Evolutionary conservation across 805 yeast genomes (phyloP).

Genomic region (Saturnispora sanitii): DNA sequence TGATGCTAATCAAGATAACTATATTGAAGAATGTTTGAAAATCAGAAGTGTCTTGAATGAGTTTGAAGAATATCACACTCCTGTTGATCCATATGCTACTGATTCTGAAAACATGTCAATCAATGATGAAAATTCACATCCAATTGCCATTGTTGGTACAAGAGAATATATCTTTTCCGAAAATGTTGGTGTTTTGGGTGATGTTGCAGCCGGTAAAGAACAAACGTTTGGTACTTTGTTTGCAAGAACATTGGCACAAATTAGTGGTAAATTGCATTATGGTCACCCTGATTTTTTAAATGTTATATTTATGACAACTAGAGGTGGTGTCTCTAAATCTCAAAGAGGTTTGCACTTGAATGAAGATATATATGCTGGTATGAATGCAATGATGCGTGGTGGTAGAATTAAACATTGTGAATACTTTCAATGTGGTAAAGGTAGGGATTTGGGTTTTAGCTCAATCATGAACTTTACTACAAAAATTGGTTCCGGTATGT

Average conservation of each 20-base stretch:
- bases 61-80: slow-evolving; percentile 61
- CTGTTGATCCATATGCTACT: slow-evolving; percentile 49
- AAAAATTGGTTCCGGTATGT: slow-evolving; percentile 98
- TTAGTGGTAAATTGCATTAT: slow-evolving; percentile 90
- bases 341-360: slow-evolving; percentile 88
- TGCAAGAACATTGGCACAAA: slow-evolving; percentile 86
- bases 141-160: slow-evolving; percentile 91
- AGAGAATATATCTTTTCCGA: slow-evolving; percentile 92
- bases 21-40: slow-evolving; percentile 87
- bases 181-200: slow-evolving; percentile 85
- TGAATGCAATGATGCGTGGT: slow-evolving; percentile 80
- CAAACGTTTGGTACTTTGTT: slow-evolving; percentile 94
- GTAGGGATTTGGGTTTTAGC: slow-evolving; percentile 89
- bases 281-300: slow-evolving; percentile 96
- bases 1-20: slow-evolving; percentile 95
- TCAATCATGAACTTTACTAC: slow-evolving; percentile 89
- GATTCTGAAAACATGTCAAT: slow-evolving; percentile 46
- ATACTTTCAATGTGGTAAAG: slow-evolving; percentile 94
- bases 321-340: slow-evolving; percentile 94
- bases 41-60: slow-evolving; percentile 81
- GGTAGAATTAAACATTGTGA: slow-evolving; percentile 94
- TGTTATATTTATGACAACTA: slow-evolving; percentile 82
- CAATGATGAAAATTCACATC: slow-evolving; percentile 32
- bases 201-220: slow-evolving; percentile 95
- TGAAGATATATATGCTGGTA: slow-evolving; percentile 95